These are phyloP conservation scores for Pythium brachiatum DNA, from an alignment of 352 stramenopile species.

Conservation along the genomic window DNA sequence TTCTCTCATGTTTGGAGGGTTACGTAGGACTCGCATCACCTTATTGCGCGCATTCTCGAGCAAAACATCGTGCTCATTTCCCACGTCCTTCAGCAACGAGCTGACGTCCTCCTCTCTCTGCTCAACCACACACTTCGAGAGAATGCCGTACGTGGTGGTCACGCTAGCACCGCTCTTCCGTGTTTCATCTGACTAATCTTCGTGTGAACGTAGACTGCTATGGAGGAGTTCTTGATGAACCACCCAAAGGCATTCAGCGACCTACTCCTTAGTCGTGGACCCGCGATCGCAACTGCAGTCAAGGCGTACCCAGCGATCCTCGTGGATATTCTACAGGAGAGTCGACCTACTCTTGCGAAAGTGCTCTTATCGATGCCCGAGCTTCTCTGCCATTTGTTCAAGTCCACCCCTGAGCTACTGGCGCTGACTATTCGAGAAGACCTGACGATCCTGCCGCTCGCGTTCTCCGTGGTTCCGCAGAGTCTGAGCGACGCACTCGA, in stretches of 20 bases:
- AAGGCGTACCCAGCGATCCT: constrained; percentile 60
- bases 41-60: constrained; percentile 67
- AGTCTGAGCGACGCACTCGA: constrained; percentile 60
- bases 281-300: constrained; percentile 42
- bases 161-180: not conserved
- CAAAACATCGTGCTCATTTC: constrained; percentile 72
- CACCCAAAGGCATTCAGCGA: constrained; percentile 61
- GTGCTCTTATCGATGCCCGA: constrained; percentile 43
- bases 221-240: constrained; percentile 70
- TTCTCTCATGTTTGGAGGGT: not conserved
- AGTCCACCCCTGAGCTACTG: constrained; percentile 46
- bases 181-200: not conserved
- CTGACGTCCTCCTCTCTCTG: constrained; percentile 51
- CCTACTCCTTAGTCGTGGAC: constrained; percentile 51
- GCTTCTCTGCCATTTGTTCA: constrained; percentile 47
- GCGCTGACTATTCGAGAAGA: constrained; percentile 53
- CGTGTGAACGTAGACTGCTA: constrained; percentile 30
- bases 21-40: constrained; percentile 41
- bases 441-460: constrained; percentile 36
- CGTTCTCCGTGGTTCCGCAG: constrained; percentile 55
- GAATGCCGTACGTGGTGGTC: constrained; percentile 36
- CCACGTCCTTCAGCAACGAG: constrained; percentile 47
- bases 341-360: constrained; percentile 36
- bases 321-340: constrained; percentile 45
- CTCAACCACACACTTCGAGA: constrained; percentile 64